A percentile compares a stretch with the other conserved stretches of the same genome.
Evolutionary conservation across 2,329 filamentous ascomycete species (phyloP).

Genomic region (Magnaporthales sp.): DNA sequence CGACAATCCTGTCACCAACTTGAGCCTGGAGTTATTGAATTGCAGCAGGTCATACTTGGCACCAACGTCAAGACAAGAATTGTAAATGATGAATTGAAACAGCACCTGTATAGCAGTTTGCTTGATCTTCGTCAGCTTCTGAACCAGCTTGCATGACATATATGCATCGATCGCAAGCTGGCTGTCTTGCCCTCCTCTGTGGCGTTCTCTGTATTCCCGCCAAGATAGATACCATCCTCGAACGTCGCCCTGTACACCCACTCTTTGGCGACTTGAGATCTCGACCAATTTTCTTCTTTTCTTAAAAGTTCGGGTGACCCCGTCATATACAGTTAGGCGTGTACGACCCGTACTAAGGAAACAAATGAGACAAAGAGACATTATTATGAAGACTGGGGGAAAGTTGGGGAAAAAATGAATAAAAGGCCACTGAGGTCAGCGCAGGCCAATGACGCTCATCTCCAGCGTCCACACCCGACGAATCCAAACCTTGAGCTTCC

Average conservation of each 20-base stretch:
- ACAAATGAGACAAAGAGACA: constrained; percentile 10
- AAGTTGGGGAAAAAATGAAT: constrained; percentile 3
- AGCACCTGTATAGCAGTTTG: background rate
- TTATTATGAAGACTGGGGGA: constrained; percentile 9
- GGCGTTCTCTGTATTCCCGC: background rate
- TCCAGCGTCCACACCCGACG: constrained; percentile 96
- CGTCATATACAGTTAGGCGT: background rate
- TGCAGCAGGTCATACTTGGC: background rate
- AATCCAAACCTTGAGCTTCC: constrained; percentile 96
- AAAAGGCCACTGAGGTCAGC: constrained; percentile 32
- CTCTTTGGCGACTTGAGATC: background rate
- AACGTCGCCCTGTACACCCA: background rate
- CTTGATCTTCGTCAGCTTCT: background rate
- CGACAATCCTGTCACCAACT: background rate
- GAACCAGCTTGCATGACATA: background rate
- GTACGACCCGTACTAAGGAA: constrained; percentile 1
- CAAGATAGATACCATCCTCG: background rate
- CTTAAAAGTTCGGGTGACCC: background rate
- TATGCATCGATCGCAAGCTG: background rate
- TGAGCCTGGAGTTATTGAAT: background rate
- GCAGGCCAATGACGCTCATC: constrained; percentile 89
- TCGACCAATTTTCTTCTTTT: background rate
- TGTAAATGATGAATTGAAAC: background rate
- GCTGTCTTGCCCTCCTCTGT: background rate
- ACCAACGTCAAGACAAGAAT: background rate